Conservation (phyloP, 768 basidiomycete genomes). For the Ramaria sp. region DNA sequence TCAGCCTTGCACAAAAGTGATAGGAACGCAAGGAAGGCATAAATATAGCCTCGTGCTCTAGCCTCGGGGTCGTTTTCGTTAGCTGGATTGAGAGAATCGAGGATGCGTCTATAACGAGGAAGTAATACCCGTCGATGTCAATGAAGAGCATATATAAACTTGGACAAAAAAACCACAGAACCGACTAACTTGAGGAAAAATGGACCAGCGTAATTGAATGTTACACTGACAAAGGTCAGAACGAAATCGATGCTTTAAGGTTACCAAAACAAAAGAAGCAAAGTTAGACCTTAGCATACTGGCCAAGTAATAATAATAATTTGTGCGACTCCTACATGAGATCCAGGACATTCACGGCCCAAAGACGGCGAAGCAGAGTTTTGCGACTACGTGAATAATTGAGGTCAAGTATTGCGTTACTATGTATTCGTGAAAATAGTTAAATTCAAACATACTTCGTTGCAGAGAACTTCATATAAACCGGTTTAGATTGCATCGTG, state of each 20-base stretch:
- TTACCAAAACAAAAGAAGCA: too few species aligned
- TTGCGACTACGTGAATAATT: neutral
- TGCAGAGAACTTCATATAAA: conserved; percentile 41
- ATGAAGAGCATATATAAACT: too few species aligned
- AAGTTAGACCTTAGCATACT: neutral
- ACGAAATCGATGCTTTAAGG: conserved; percentile 46
- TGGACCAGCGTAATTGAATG: conserved; percentile 71
- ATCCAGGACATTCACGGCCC: conserved; percentile 36
- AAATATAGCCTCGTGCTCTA: conserved; percentile 58
- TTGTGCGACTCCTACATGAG: too few species aligned
- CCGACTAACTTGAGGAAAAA: conserved; percentile 67
- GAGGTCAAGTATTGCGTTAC: neutral
- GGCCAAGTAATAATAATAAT: too few species aligned
- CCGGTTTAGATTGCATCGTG: conserved; percentile 50
- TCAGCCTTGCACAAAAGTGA: conserved; percentile 45
- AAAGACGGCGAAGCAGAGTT: conserved; percentile 33
- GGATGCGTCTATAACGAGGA: conserved; percentile 32
- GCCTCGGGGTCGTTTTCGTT: conserved; percentile 35
- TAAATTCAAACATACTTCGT: conserved; percentile 16
- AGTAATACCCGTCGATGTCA: too few species aligned
- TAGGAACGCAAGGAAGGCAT: conserved; percentile 64
- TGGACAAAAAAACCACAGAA: too few species aligned
- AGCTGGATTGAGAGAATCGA: conserved; percentile 39
- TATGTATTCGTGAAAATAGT: too few species aligned
- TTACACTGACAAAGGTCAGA: conserved; percentile 57